Base-by-base conservation (phyloP, 2,329 filamentous ascomycete genomes). In the Conoideocrella luteorostrata region DNA sequence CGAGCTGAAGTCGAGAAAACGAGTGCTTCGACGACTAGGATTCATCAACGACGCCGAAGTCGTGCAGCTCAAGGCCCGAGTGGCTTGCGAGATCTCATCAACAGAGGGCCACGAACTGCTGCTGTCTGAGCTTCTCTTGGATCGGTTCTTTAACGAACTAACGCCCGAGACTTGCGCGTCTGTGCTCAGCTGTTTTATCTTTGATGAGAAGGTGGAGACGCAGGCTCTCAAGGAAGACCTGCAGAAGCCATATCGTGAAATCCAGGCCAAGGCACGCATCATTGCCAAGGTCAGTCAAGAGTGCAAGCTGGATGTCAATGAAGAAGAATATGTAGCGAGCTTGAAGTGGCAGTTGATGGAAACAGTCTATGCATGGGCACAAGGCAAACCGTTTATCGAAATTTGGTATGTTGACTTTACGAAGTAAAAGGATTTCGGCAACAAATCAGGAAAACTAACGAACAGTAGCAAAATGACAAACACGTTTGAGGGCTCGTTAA, bases 341-440 rank as follows among this genome's bases (percentile, higher is more conserved):
- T 85, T 98, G 69, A 95, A 96, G 70, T 90, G 82, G 73, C 84
- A 97, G 70, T 73, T 98, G 40, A 97, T 98, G 91, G 91, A 96
- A 60, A 93, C 95, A 28, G 90, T 98, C 4, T 86, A 83, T 58
- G 78, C 86, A 5, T 98, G 93, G 93, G 84, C 88, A 5, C 85
- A 93, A 53, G 93, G 91, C 39, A 86, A 85, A 54, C 82, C 86
- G 1, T 98, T 98, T 70, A 81, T 86, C 1, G 83, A 95, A 55
- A 96, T 98, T 50, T 97, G 93, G 91, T 95, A 79, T 60, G 88
- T 78, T 45, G 2, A 11, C 18, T 17, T 24, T 1, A 7, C n/a
- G 21, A 18, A n/a, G n/a, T n/a, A n/a, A n/a, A n/a, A 4, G 15
- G 23, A 11, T 7, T 30, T 6, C 17, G 13, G n/a, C 11, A 10